These are phyloP conservation scores for Yamadazyma sp. DNA, from an alignment of 805 yeast genomes.

Conservation along the genomic window DNA sequence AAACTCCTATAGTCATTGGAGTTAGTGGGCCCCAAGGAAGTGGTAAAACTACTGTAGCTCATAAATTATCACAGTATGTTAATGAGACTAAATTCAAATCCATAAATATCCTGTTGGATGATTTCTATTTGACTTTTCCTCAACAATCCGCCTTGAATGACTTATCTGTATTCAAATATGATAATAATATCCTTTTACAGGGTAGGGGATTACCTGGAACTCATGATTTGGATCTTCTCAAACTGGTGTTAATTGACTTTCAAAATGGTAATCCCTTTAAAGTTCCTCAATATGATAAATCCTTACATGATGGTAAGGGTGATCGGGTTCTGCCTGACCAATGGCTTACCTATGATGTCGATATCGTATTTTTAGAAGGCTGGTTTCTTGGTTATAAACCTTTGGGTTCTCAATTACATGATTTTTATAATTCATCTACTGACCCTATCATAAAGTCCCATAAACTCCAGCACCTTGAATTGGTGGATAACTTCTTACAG, in stretches of 20 bases:
- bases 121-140: conserved; percentile 67
- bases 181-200: conserved; percentile 53
- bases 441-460: conserved; percentile 13
- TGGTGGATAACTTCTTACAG: conserved; percentile 51
- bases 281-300: conserved; percentile 79
- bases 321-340: conserved; percentile 49
- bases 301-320: conserved; percentile 69
- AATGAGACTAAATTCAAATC: conserved; percentile 2
- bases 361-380: conserved; percentile 81
- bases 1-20: conserved; percentile 23
- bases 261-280: conserved; percentile 19
- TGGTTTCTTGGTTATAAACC: conserved; percentile 83
- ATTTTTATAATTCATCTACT: conserved; percentile 2
- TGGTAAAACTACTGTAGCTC: conserved; percentile 64
- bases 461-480: conserved; percentile 24
- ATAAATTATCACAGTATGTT: conserved; percentile 34
- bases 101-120: conserved; percentile 71
- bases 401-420: conserved; percentile 18
- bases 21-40: conserved; percentile 78
- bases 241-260: conserved; percentile 29
- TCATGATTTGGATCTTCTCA: conserved; percentile 63
- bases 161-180: conserved; percentile 15
- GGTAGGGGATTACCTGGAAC: conserved; percentile 96
- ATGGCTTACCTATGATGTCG: conserved; percentile 44
- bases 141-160: conserved; percentile 52